A percentile compares a stretch with the other conserved stretches of the same genome.
These are phyloP conservation scores for Scenedesmus sp. DNA, from an alignment of 163 green algal genomes.

Conservation along the genomic window DNA sequence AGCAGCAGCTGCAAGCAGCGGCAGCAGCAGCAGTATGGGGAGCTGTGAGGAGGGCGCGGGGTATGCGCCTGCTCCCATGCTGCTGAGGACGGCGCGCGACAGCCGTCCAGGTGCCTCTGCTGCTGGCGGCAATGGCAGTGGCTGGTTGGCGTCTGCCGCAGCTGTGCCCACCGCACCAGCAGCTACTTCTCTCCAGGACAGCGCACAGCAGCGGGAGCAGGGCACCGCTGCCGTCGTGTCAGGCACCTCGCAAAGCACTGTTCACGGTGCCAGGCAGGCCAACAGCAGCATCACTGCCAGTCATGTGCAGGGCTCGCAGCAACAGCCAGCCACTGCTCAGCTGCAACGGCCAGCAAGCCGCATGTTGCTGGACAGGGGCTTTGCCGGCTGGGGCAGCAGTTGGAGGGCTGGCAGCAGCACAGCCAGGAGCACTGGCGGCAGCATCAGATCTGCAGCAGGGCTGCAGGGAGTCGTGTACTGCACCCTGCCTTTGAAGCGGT, in stretches of 20 bases:
- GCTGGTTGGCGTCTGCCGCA: neutral
- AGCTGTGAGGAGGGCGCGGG: neutral
- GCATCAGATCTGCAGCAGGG: neutral
- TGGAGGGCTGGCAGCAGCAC: neutral
- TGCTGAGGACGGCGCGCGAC: too few relatives aligned
- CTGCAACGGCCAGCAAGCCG: neutral
- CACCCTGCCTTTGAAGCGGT: neutral
- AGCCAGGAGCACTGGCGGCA: neutral
- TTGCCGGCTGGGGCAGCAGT: neutral
- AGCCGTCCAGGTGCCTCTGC: too few relatives aligned
- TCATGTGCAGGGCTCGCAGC: neutral
- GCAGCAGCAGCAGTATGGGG: slow-evolving; percentile 22
- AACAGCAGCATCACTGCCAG: neutral
- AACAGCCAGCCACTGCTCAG: neutral
- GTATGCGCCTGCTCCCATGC: neutral
- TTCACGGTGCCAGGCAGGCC: neutral
- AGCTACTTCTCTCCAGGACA: neutral
- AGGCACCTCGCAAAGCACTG: neutral
- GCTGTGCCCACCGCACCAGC: neutral
- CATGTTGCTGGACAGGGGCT: neutral
- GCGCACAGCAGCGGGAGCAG: neutral
- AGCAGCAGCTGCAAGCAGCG: neutral
- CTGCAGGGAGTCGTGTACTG: slow-evolving; percentile 19
- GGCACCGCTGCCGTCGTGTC: neutral
- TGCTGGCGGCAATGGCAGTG: too few relatives aligned